Conservation (phyloP, 768 basidiomycete species). For the Boletus reticuloceps region DNA sequence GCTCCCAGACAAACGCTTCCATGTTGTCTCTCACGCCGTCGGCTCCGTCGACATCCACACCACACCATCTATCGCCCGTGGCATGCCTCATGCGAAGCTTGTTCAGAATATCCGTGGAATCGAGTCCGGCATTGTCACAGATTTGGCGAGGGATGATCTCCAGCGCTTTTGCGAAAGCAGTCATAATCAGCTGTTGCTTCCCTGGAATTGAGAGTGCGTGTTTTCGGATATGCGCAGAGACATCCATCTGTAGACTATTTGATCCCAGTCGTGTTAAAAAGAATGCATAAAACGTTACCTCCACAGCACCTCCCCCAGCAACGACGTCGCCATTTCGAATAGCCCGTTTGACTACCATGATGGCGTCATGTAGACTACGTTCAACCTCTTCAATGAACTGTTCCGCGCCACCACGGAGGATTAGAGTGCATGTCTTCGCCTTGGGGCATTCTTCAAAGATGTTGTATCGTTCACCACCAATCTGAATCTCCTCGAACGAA, state of each 20-base stretch:
- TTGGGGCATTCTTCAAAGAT: slow-evolving; percentile 90
- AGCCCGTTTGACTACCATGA: slow-evolving; percentile 99
- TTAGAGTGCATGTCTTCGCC: slow-evolving; percentile 92
- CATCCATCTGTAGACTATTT: slow-evolving; percentile 74
- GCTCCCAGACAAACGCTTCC: slow-evolving; percentile 99
- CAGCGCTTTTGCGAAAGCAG: slow-evolving; percentile 94
- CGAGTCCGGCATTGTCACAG: slow-evolving; percentile 96
- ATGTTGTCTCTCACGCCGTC: slow-evolving; percentile 94
- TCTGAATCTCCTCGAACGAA: slow-evolving; percentile 88
- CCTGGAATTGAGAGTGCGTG: slow-evolving; percentile 92
- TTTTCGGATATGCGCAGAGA: slow-evolving; percentile 91
- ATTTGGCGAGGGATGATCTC: slow-evolving; percentile 99
- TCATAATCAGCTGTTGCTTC: slow-evolving; percentile 90
- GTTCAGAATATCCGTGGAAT: slow-evolving; percentile 96
- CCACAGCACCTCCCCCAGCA: slow-evolving; percentile 95
- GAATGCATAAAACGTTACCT: slow-evolving; percentile 49
- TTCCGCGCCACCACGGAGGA: slow-evolving; percentile 95
- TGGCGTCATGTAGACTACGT: slow-evolving; percentile 94
- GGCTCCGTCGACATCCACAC: slow-evolving; percentile 89
- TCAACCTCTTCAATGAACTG: slow-evolving; percentile 99
- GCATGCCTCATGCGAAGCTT: slow-evolving; percentile 97
- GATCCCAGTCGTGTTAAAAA: neutral
- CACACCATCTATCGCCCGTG: slow-evolving; percentile 83
- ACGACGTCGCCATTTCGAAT: slow-evolving; percentile 95
- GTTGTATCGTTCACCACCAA: slow-evolving; percentile 96